Percentiles rank a stretch among this genome's conserved stretches.
phyloP scores from a whole-genome alignment of 305 asterid species.

The Fraxinus latifolia region DNA sequence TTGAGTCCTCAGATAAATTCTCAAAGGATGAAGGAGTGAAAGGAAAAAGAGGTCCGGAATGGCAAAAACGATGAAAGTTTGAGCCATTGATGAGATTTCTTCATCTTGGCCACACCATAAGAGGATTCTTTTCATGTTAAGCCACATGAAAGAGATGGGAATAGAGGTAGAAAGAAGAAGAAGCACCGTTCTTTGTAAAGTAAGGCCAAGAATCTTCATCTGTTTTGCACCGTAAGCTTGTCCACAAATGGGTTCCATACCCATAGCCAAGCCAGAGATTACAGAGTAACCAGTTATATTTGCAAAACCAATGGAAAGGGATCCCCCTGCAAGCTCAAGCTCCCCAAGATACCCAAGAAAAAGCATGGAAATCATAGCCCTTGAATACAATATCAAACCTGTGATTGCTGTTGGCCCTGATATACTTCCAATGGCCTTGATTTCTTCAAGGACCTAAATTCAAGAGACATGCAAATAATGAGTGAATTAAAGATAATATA shows the following conservation, averaged over 20 bases:
- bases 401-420: conserved; percentile 83
- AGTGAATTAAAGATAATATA: not conserved
- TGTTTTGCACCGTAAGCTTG: conserved; percentile 89
- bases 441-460: conserved; percentile 66
- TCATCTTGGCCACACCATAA: conserved; percentile 78
- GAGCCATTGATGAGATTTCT: conserved; percentile 67
- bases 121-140: conserved; percentile 67
- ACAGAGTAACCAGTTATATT: conserved; percentile 94
- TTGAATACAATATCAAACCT: conserved; percentile 68
- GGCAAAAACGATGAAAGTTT: conserved; percentile 66
- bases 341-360: conserved; percentile 90
- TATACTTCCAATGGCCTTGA: conserved; percentile 74
- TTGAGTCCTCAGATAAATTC: conserved; percentile 73
- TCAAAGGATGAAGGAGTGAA: conserved; percentile 67
- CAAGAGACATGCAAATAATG: not conserved
- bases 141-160: conserved; percentile 80
- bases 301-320: conserved; percentile 82
- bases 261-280: conserved; percentile 92
- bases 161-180: conserved; percentile 67
- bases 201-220: conserved; percentile 77
- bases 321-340: conserved; percentile 85
- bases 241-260: conserved; percentile 96
- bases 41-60: conserved; percentile 84
- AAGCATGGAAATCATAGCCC: conserved; percentile 93
- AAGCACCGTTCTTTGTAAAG: conserved; percentile 72